These are phyloP conservation scores for Kwoniella shivajii DNA, from an alignment of 1,284 basidiomycete species.

Conservation along the genomic window DNA sequence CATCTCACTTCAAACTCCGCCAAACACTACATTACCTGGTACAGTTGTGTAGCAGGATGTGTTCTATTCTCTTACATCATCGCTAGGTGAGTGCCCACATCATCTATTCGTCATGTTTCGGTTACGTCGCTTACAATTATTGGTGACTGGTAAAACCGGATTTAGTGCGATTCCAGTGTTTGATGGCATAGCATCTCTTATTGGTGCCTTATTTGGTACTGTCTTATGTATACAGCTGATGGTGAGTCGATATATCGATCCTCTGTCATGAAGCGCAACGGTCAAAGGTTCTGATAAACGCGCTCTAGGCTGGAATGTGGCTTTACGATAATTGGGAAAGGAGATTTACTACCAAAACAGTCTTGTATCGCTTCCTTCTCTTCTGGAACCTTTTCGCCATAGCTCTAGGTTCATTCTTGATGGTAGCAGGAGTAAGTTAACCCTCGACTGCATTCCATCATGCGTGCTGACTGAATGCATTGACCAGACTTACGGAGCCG, in stretches of 20 bases:
- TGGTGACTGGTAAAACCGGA: too few relatives aligned
- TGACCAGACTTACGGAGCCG: slow-evolving; percentile 12
- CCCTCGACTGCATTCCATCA: too few relatives aligned
- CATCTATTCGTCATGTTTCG: background rate
- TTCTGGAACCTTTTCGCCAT: slow-evolving; percentile 10
- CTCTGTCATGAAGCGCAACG: background rate
- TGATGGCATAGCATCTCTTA: slow-evolving; percentile 35
- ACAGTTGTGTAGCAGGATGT: slow-evolving; percentile 25
- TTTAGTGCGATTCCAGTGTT: slow-evolving; percentile 36
- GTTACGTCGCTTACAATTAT: too few relatives aligned
- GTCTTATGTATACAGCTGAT: slow-evolving; percentile 11
- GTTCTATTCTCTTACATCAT: slow-evolving; percentile 39
- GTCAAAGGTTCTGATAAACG: background rate
- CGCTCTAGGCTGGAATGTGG: slow-evolving; percentile 8
- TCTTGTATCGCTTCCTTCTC: background rate
- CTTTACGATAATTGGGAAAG: slow-evolving; percentile 11
- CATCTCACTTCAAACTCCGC: slow-evolving; percentile 34
- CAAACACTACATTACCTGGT: slow-evolving; percentile 41
- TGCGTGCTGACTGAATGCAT: too few relatives aligned
- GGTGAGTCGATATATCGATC: background rate
- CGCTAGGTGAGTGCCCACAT: slow-evolving; percentile 13
- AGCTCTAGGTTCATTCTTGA: slow-evolving; percentile 9
- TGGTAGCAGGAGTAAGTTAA: slow-evolving; percentile 10
- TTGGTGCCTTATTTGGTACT: slow-evolving; percentile 25
- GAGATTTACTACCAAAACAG: background rate